Evolutionary conservation across 192 early-diverging fungal genomes (phyloP), one percentile per base, ranked within the genome.

Genomic region (Coemansia nantahalensis): DNA sequence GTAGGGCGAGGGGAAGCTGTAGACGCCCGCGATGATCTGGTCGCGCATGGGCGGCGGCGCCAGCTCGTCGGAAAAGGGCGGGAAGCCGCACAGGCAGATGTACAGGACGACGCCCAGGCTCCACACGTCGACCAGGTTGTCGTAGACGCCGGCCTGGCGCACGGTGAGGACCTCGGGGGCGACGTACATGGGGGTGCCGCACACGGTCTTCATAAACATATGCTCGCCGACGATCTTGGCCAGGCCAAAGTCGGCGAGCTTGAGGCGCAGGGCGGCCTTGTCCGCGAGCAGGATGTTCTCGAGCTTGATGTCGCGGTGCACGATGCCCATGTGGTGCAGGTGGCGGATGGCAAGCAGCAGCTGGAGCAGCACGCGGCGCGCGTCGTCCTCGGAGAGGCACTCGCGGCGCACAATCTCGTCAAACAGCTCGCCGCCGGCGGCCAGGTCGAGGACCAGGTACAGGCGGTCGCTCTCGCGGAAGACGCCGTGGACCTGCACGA

Each of bases 231-330:
- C 84, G 36, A 90, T 86, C 67, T 88, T 94, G 37, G 94, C 91
- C 53, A 97, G 73, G 3, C 94, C 96, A 81, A 98, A 98, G 68
- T 98, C 96, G 19, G 90, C 84, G 48, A 98, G 88, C 81, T 94
- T 98, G 62, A 95, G 79, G 33, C 67, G 67, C 39, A 82, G 82
- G 45, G 77, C 61, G 11, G 67, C 39, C 7, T 68, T 71, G 51
- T 80, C 72, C 37, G 80, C 79, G 11, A 90, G 73, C 24, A 90
- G 68, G 24, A 91, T 86, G 36, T 91, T 91, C 57, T 91, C 89
- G 23, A 88, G 88, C 65, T 91, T 91, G 39, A 91, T 78, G 56
- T 91, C 89, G 26, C 87, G 78, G 54, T 91, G 89, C 39, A 81
- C 86, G 28, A 91, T 80, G 5, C 82, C 81, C 37, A 80, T 55